Evolutionary conservation across 2,329 filamentous ascomycete species (phyloP).

Genomic region (Phialophora tarda): DNA sequence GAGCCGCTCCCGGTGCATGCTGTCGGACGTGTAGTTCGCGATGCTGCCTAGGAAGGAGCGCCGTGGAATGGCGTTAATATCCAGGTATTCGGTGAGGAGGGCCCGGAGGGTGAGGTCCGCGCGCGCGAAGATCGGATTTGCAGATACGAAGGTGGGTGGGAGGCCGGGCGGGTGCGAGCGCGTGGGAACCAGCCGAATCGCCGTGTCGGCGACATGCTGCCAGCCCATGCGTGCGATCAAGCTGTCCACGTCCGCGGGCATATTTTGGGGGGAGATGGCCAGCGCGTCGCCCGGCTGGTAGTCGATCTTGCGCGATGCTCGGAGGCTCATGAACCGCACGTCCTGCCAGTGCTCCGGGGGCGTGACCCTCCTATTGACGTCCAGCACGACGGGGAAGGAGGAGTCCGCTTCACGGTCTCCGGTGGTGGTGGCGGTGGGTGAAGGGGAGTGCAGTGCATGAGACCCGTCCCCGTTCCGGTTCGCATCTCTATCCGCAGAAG

Average conservation of each 20-base stretch:
- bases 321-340: conserved; percentile 77
- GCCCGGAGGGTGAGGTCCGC: conserved; percentile 67
- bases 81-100: conserved; percentile 80
- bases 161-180: conserved; percentile 35
- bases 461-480: conserved; percentile 9
- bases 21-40: conserved; percentile 73
- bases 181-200: conserved; percentile 50
- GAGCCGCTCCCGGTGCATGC: conserved; percentile 78
- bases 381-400: conserved; percentile 63
- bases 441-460: conserved; percentile 39
- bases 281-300: conserved; percentile 79
- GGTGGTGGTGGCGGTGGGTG: background rate
- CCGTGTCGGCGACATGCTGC: conserved; percentile 71
- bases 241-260: conserved; percentile 75
- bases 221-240: conserved; percentile 82
- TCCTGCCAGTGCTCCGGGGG: conserved; percentile 86
- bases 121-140: conserved; percentile 39
- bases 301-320: conserved; percentile 48
- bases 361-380: conserved; percentile 74
- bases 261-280: conserved; percentile 86
- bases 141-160: conserved; percentile 47
- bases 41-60: conserved; percentile 83
- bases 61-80: conserved; percentile 87
- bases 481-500: background rate
- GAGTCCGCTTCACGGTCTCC: conserved; percentile 36